Base-by-base conservation (phyloP, 352 stramenopile genomes). In the Phytophthora pisi region DNA sequence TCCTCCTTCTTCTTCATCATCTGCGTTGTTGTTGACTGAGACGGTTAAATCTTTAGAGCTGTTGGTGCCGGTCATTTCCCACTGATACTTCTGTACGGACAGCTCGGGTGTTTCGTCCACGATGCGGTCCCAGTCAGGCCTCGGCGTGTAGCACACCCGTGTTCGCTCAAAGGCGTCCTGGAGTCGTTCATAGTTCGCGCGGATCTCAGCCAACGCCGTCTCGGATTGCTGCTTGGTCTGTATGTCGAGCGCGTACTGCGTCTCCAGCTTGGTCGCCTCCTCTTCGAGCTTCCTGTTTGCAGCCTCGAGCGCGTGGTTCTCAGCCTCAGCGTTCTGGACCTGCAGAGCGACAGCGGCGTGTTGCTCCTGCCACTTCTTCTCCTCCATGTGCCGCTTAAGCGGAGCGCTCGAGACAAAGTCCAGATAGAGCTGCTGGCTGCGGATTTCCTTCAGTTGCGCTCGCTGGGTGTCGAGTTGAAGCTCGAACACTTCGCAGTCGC, bases 61-160 rank as follows among this genome's bases (percentile, higher is more conserved):
- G n/a, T 3, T 2, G 10, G 40, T 62, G n/a, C 71, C 69, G 3
- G 68, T n/a, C 11, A 81, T 70, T 28, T 83, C 77, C 83, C 81
- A 91, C 24, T 86, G 69, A 50, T 82, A 77, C 53, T 81, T 75
- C 18, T 90, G 76, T 18, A 78, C 70, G 1, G 79, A 85, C 0
- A 95, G 56, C 68, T 93, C 86, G 0, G 86, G 86, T 11, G 84
- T 88, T 23, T 74, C 57, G 0, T 78, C 71, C 7, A 95, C 72
- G 18, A 95, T 87, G 8, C 45, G 47, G 54, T 87, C 78, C 84
- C 86, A 93, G 28, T 74, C 57, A 4, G 86, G 86, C 8, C 86
- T 78, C 5, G 86, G 86, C 6, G 86, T 93, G 61, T 93, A 86
- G 62, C 84, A 92, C 13, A 69, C 58, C 24, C 79, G 75, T 0